These are phyloP conservation scores for Volvox africanus DNA, from an alignment of 139 green algal species.

Conservation along the genomic window DNA sequence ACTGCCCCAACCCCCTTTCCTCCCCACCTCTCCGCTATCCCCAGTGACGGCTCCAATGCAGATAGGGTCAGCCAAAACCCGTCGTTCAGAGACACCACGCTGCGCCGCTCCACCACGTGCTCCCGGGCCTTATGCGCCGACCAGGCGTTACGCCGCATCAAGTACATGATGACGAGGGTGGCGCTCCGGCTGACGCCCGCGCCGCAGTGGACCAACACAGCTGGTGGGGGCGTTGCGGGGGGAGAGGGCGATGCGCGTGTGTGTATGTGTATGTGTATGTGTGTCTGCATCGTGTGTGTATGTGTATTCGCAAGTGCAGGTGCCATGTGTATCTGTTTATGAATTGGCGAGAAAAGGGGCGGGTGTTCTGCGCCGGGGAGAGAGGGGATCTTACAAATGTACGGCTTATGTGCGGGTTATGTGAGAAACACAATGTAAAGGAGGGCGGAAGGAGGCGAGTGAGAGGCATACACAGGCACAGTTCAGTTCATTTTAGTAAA, in stretches of 20 bases:
- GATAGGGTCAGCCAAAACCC: slow-evolving; percentile 86
- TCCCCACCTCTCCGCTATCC: slow-evolving; percentile 73
- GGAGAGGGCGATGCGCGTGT: not conserved
- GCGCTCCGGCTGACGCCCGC: slow-evolving; percentile 83
- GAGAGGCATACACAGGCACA: not conserved
- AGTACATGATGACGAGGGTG: slow-evolving; percentile 82
- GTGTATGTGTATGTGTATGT: not conserved
- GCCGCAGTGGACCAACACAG: slow-evolving; percentile 88
- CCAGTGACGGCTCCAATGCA: slow-evolving; percentile 78
- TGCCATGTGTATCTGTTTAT: too few species aligned
- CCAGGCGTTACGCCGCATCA: slow-evolving; percentile 82
- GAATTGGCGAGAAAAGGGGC: too few species aligned
- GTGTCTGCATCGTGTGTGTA: not conserved
- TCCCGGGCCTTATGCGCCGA: slow-evolving; percentile 57
- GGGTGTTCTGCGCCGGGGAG: too few species aligned
- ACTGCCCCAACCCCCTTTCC: not conserved
- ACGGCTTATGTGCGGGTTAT: too few species aligned
- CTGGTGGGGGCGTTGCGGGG: slow-evolving; percentile 48
- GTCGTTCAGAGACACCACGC: slow-evolving; percentile 79
- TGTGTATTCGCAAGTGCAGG: not conserved
- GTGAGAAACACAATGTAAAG: too few species aligned
- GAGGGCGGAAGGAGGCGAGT: too few species aligned
- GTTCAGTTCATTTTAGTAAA: too few species aligned
- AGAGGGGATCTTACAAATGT: too few species aligned
- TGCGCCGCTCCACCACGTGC: slow-evolving; percentile 53